Conservation (phyloP, 169 alveolate species). For the Toxoplasma gondii region DNA sequence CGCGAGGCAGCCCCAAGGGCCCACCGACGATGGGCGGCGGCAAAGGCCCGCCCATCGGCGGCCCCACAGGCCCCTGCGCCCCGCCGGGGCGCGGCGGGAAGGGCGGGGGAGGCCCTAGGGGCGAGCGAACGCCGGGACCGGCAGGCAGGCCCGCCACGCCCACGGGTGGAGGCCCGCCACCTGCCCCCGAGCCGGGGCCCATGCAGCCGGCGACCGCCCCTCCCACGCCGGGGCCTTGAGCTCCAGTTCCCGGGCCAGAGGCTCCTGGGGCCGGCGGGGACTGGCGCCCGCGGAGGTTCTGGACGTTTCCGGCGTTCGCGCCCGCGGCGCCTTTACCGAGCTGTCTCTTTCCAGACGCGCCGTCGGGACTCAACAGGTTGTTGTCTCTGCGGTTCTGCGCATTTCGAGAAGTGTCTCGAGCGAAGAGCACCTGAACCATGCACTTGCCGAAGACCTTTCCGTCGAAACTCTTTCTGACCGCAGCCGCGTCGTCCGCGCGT, state of each 20-base stretch:
- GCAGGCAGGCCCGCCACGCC: not conserved
- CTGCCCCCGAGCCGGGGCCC: not conserved
- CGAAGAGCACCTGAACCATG: not conserved
- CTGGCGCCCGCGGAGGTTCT: not conserved
- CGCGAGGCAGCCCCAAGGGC: not conserved
- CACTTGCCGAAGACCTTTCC: not conserved
- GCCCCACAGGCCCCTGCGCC: not conserved
- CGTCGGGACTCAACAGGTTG: not conserved
- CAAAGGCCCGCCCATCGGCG: not conserved
- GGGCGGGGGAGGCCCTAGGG: constrained; percentile 6
- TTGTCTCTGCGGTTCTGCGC: not conserved
- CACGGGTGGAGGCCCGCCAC: not conserved
- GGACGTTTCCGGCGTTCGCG: not conserved
- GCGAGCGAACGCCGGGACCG: not conserved
- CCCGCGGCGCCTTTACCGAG: not conserved
- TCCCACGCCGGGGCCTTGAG: not conserved
- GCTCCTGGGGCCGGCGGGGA: not conserved
- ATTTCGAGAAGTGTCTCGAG: not conserved
- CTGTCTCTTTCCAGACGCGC: not conserved
- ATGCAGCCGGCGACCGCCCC: not conserved
- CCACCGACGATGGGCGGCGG: not conserved
- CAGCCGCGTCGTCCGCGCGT: not conserved
- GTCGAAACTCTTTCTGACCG: not conserved
- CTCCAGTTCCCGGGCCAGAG: not conserved
- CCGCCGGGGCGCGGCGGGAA: not conserved